Base-by-base conservation (phyloP, 148 eudicot species). In the Beta vulgaris region DNA sequence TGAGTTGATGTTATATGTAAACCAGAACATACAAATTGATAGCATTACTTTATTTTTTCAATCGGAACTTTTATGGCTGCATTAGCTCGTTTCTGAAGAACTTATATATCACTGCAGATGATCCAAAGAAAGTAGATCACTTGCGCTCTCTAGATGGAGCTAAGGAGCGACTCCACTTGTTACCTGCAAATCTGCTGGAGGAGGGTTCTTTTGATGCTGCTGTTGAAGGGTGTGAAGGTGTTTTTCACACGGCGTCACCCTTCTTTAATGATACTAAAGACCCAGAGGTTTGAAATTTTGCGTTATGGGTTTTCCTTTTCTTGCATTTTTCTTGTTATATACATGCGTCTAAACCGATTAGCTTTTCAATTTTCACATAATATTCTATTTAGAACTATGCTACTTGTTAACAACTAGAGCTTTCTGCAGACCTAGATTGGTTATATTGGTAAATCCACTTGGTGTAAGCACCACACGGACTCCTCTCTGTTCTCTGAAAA, bases 191-290 rank as follows among this genome's bases (percentile, higher is more conserved):
- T 44, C 81, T 85, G 29, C 39, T 85, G 66, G 80, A 80, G 60
- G 84, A 85, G 43, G 88, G 86, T 7, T 69, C 88, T 2, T 83
- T 85, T 48, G 86, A 85, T 78, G 78, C 84, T 68, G 79, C 77
- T 53, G 73, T 85, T 15, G 74, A 81, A 23, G 83, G 82, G 15
- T 85, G 88, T 29, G 80, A 73, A 57, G 84, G 86, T 73, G 88
- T 85, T 78, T 85, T 83, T 57, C 88, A 85, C 68, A 83, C 84
- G 3, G 86, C 86, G n/a, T 86, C 86, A 39, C 88, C 88, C 19
- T 82, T 75, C 39, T 42, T 10, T 36, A 26, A 49, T 58, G 69
- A 68, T 44, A 28, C 34, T 48, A 31, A 64, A 35, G 82, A 85
- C 55, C 86, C 88, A 25, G 76, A 85, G 88, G 85, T 85, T 11